These are phyloP conservation scores for Penicillium chermesinum DNA, from an alignment of 495 filamentous ascomycete genomes.

Conservation along the genomic window DNA sequence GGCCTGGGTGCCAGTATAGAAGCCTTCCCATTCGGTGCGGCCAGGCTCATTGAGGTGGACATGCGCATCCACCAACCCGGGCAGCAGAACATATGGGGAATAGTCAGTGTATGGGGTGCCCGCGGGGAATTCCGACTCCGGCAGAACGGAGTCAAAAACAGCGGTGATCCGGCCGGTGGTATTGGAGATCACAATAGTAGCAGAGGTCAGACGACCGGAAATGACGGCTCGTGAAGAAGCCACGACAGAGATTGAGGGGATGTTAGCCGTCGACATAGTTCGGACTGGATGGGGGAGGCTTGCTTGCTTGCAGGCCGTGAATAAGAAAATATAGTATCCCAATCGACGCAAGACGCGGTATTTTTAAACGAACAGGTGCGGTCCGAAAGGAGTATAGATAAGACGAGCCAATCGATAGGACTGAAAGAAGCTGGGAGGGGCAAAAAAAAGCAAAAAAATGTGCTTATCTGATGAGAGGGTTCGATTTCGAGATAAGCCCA, in stretches of 20 bases:
- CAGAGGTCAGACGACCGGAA: slow-evolving; percentile 60
- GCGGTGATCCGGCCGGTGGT: slow-evolving; percentile 79
- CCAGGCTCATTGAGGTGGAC: slow-evolving; percentile 98
- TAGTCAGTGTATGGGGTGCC: slow-evolving; percentile 75
- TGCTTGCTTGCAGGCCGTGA: background rate
- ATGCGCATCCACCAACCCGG: slow-evolving; percentile 93
- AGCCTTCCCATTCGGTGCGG: slow-evolving; percentile 97
- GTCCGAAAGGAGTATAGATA: slow-evolving; percentile 7
- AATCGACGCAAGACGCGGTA: no score
- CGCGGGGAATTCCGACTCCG: slow-evolving; percentile 62
- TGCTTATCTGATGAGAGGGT: slow-evolving; percentile 8
- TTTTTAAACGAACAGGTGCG: no score
- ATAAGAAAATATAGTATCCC: background rate
- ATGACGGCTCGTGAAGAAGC: slow-evolving; percentile 76
- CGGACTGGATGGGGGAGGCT: slow-evolving; percentile 11
- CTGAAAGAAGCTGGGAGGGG: background rate
- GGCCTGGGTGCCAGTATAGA: slow-evolving; percentile 86
- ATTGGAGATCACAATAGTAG: slow-evolving; percentile 75
- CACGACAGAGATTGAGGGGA: slow-evolving; percentile 60
- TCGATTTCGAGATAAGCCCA: slow-evolving; percentile 14
- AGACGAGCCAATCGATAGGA: slow-evolving; percentile 4
- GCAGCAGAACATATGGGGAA: slow-evolving; percentile 80
- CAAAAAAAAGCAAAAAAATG: background rate
- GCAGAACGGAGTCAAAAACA: slow-evolving; percentile 68
- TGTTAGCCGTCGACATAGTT: slow-evolving; percentile 32